phyloP scores from a whole-genome alignment of 768 basidiomycete genomes.

The Hygrocybe coccinea region DNA sequence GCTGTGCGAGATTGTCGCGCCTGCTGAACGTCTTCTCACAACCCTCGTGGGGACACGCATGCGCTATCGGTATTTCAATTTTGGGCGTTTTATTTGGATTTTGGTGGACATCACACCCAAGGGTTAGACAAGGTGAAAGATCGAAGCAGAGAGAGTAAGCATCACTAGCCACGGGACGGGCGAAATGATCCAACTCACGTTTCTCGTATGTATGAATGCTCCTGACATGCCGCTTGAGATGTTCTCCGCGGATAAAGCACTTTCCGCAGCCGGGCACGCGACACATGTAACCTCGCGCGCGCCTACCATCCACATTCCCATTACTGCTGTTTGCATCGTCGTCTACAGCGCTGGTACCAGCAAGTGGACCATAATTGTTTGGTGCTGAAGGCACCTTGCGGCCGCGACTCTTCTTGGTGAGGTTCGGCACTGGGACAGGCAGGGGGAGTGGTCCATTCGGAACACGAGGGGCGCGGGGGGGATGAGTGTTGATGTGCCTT shows the following conservation, averaged over 20 bases:
- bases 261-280: slow-evolving; percentile 69
- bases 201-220: slow-evolving; percentile 82
- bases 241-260: slow-evolving; percentile 74
- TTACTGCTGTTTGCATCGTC: neutral
- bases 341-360: neutral
- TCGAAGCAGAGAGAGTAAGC: too few relatives aligned
- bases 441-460: slow-evolving; percentile 34
- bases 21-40: slow-evolving; percentile 72
- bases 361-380: neutral
- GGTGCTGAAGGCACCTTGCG: slow-evolving; percentile 48
- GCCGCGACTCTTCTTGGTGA: slow-evolving; percentile 61
- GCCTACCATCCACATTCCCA: neutral
- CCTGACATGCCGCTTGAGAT: slow-evolving; percentile 75
- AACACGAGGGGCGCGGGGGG: slow-evolving; percentile 8
- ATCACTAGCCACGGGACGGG: neutral
- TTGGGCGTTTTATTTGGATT: too few relatives aligned
- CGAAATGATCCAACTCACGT: slow-evolving; percentile 49
- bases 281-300: slow-evolving; percentile 55
- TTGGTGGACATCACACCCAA: too few relatives aligned
- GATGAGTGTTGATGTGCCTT: slow-evolving; percentile 1
- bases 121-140: too few relatives aligned
- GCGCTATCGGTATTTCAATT: slow-evolving; percentile 32
- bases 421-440: slow-evolving; percentile 54
- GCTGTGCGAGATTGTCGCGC: slow-evolving; percentile 73
- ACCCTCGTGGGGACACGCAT: slow-evolving; percentile 54